Evolutionary conservation across 805 yeast species (phyloP), one percentile per base, ranked within the genome.

Genomic region (Candida nemodendra): DNA sequence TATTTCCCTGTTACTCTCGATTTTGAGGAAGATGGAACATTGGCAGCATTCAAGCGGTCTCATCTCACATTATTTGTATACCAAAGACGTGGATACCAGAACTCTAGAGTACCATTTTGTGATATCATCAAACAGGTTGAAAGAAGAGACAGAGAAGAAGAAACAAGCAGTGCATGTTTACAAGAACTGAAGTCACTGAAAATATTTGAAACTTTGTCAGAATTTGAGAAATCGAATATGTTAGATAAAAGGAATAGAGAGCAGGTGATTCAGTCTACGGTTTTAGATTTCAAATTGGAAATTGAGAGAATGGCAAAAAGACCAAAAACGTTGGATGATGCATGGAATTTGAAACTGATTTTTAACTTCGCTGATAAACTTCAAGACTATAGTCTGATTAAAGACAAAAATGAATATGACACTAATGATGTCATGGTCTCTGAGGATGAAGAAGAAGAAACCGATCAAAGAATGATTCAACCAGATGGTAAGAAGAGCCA

Each of bases 291-390:
- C 45, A 76, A 79, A 51, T 53, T 77, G 16, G 82, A 81, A 45
- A 57, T 81, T 18, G 59, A 59, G 18, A 53, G 54, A 2, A 58
- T 74, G 50, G 76, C 77, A 1, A 40, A 41, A 3, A 46, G 50
- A 1, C 81, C 83, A 0, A 36, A 43, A 9, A 53, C 59, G 1
- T 46, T 45, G n/a, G 81, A 80, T 32, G 85, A 81, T 38, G 58
- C 83, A 36, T 77, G 85, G 81, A 81, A 79, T 48, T 58, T 83
- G 41, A 73, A 74, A 42, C 55, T 84, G 34, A 57, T 84, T 7
- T 79, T 84, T 61, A 74, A 79, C 12, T 84, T 68, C 60, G 69
- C 76, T 27, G 86, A 82, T 38, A 59, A 63, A 33, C 25, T 45
- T 8, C 31, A 36, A 21, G 34, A 28, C 16, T 12, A 13, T 15